phyloP scores from a whole-genome alignment of 768 basidiomycete genomes.

The Russula griseocarnosa region DNA sequence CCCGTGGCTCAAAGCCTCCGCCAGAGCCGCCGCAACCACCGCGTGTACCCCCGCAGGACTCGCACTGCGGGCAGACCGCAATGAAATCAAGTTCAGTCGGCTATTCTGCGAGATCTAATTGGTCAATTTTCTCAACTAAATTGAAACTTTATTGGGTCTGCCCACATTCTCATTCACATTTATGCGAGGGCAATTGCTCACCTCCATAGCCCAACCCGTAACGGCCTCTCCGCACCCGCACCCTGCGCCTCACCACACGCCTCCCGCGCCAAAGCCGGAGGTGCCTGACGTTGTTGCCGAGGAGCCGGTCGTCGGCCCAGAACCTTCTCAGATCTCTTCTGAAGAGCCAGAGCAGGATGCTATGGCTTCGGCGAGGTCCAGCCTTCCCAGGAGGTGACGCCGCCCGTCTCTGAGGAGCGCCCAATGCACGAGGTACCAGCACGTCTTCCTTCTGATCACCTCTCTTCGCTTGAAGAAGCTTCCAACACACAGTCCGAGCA shows the following conservation, averaged over 20 bases:
- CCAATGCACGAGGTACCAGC: neutral
- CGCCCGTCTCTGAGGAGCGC: conserved; percentile 2
- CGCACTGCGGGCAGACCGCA: no score
- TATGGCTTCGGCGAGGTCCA: conserved; percentile 3
- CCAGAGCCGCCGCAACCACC: conserved; percentile 14
- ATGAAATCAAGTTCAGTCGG: no score
- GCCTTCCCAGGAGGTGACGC: conserved; percentile 1
- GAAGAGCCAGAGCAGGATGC: conserved; percentile 14
- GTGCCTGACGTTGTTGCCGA: neutral
- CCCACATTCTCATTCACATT: conserved; percentile 22
- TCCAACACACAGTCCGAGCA: conserved; percentile 23
- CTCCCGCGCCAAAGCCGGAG: neutral
- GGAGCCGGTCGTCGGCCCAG: conserved; percentile 3
- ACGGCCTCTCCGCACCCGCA: neutral
- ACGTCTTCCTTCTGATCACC: neutral
- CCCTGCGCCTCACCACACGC: neutral
- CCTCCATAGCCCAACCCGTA: conserved; percentile 7
- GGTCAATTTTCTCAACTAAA: no score
- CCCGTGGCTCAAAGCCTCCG: conserved; percentile 20
- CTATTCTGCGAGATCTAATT: no score
- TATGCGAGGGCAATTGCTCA: conserved; percentile 24
- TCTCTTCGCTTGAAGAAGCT: conserved; percentile 1
- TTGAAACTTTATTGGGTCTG: no score
- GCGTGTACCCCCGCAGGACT: conserved; percentile 21
- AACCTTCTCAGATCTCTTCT: conserved; percentile 1